These are phyloP conservation scores for Cyberlindnera subsufficiens DNA, from an alignment of 805 yeast species.

Conservation along the genomic window DNA sequence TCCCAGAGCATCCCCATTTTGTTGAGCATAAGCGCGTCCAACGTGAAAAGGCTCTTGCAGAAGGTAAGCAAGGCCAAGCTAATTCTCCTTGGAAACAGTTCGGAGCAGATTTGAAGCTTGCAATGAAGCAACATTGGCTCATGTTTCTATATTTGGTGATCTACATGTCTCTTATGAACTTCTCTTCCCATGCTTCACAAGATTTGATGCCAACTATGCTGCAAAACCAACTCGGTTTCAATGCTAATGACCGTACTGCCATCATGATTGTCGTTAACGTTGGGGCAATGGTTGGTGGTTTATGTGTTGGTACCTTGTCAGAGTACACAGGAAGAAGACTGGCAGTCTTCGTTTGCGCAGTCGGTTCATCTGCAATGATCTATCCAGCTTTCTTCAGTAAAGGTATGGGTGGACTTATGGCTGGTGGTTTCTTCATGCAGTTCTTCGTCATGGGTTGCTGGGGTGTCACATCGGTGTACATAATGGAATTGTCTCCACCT, in stretches of 20 bases:
- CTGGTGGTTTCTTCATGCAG: slow-evolving; percentile 62
- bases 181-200: slow-evolving; percentile 70
- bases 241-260: slow-evolving; percentile 45
- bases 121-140: slow-evolving; percentile 52
- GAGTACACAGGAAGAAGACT: slow-evolving; percentile 58
- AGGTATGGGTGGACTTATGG: slow-evolving; percentile 36
- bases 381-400: slow-evolving; percentile 50
- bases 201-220: slow-evolving; percentile 66
- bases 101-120: slow-evolving; percentile 26
- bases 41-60: slow-evolving; percentile 23
- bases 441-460: slow-evolving; percentile 67
- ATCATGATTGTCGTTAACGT: slow-evolving; percentile 58
- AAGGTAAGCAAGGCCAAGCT: slow-evolving; percentile 17
- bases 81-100: slow-evolving; percentile 19
- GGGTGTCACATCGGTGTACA: slow-evolving; percentile 66
- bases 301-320: slow-evolving; percentile 50
- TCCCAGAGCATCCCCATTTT: slow-evolving; percentile 58
- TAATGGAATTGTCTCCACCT: slow-evolving; percentile 62
- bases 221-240: slow-evolving; percentile 42
- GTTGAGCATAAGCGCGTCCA: slow-evolving; percentile 25
- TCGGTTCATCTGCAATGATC: slow-evolving; percentile 52
- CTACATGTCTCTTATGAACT: slow-evolving; percentile 65
- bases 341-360: slow-evolving; percentile 42
- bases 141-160: slow-evolving; percentile 50
- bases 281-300: slow-evolving; percentile 66